Conservation (phyloP, 176 grass and related monocot species). For the Lolium rigidum region DNA sequence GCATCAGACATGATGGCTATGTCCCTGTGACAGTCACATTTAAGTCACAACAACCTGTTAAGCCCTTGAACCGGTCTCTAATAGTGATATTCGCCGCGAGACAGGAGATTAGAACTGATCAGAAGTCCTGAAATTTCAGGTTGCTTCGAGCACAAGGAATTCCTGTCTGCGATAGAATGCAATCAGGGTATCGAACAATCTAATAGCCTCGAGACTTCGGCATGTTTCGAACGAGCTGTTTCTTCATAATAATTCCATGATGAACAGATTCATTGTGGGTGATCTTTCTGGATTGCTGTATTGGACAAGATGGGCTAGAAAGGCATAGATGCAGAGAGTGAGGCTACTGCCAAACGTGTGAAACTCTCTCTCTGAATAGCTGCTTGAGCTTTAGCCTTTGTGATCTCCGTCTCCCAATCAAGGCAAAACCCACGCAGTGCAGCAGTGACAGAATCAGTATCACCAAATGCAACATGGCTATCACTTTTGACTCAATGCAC, state of each 20-base stretch:
- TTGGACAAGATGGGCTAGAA: background rate
- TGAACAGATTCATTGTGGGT: background rate
- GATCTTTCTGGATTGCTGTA: slow-evolving; percentile 11
- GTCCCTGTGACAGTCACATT: background rate
- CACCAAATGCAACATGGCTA: background rate
- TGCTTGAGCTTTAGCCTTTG: background rate
- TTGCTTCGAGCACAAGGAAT: background rate
- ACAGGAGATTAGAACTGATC: too few species aligned
- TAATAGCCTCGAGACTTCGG: background rate
- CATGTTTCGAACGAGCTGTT: background rate
- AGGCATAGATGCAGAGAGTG: background rate
- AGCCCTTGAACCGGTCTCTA: too few species aligned
- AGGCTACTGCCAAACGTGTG: slow-evolving; percentile 24
- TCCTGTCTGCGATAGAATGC: background rate
- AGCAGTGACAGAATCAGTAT: slow-evolving; percentile 31
- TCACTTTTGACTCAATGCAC: slow-evolving; percentile 17
- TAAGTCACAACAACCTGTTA: background rate
- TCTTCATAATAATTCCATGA: background rate
- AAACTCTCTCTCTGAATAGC: background rate
- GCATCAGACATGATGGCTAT: slow-evolving; percentile 31
- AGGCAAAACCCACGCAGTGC: background rate
- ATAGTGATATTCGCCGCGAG: too few species aligned
- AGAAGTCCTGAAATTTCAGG: background rate
- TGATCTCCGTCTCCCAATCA: slow-evolving; percentile 38
- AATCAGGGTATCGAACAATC: background rate